phyloP scores from a whole-genome alignment of 1,139 yeast genomes.

The Suhomyces terraborum region DNA sequence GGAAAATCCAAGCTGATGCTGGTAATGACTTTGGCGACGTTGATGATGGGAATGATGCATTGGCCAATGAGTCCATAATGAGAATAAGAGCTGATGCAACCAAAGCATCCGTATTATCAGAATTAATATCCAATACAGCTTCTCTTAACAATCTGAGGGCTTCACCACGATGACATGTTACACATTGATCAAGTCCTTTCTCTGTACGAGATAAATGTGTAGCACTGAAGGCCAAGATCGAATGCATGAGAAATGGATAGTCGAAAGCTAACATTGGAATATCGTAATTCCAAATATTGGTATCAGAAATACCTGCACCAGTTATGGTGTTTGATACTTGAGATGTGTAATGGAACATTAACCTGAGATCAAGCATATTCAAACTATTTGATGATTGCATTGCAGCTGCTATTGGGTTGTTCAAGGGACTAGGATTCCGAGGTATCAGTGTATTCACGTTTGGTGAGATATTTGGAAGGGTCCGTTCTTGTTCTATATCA shows the following conservation, averaged over 20 bases:
- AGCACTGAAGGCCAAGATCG: constrained; percentile 86
- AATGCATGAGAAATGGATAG: constrained; percentile 89
- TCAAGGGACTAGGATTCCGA: constrained; percentile 15
- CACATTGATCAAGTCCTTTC: constrained; percentile 77
- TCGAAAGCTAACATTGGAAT: constrained; percentile 87
- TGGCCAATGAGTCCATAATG: constrained; percentile 91
- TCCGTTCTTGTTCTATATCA: background rate
- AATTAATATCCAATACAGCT: constrained; percentile 79
- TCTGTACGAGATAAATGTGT: constrained; percentile 82
- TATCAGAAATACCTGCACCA: constrained; percentile 86
- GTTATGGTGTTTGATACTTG: constrained; percentile 86
- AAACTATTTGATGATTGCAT: constrained; percentile 31
- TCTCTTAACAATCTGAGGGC: constrained; percentile 78
- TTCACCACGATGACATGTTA: constrained; percentile 84
- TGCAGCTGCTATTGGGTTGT: constrained; percentile 20
- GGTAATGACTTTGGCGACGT: constrained; percentile 69
- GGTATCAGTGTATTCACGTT: constrained; percentile 25
- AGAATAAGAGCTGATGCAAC: constrained; percentile 89
- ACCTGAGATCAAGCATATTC: constrained; percentile 73
- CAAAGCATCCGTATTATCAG: constrained; percentile 86
- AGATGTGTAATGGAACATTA: constrained; percentile 86
- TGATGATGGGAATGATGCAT: constrained; percentile 76
- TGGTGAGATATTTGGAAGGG: constrained; percentile 32
- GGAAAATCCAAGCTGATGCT: constrained; percentile 95
- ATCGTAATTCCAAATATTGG: constrained; percentile 83